These are phyloP conservation scores for Diplodia scrobiculata DNA, from an alignment of 2,329 filamentous ascomycete species.

Conservation along the genomic window DNA sequence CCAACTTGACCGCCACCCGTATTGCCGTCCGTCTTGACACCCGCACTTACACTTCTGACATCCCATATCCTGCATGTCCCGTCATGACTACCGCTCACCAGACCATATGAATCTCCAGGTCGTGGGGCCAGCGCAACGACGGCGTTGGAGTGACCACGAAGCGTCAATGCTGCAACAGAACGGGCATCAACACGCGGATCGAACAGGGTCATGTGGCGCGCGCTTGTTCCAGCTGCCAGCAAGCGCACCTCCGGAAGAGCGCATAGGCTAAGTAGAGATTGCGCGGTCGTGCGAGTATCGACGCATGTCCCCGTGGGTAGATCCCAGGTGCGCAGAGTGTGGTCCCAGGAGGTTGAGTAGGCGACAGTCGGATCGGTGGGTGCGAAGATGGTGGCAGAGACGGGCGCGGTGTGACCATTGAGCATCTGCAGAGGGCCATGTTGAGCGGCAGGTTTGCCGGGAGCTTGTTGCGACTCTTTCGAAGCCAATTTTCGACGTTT, in stretches of 20 bases:
- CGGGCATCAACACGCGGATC: slow-evolving; percentile 80
- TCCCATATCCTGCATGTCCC: slow-evolving; percentile 95
- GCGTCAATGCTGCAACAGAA: slow-evolving; percentile 81
- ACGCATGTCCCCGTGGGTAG: slow-evolving; percentile 78
- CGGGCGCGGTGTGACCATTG: slow-evolving; percentile 69
- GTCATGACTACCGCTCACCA: slow-evolving; percentile 88
- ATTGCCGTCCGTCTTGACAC: slow-evolving; percentile 51
- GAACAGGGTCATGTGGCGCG: slow-evolving; percentile 86
- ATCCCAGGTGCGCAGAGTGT: slow-evolving; percentile 88
- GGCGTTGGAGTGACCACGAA: slow-evolving; percentile 81
- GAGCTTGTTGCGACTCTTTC: slow-evolving; percentile 59
- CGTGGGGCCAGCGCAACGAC: slow-evolving; percentile 62
- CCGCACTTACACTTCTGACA: slow-evolving; percentile 68
- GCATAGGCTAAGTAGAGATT: slow-evolving; percentile 77
- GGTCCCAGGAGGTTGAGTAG: slow-evolving; percentile 89
- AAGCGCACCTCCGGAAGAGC: slow-evolving; percentile 68
- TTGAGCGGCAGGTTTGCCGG: slow-evolving; percentile 65
- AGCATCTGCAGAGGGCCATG: slow-evolving; percentile 78
- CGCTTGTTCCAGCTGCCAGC: slow-evolving; percentile 75
- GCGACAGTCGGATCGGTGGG: slow-evolving; percentile 81
- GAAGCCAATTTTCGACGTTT: slow-evolving; percentile 72
- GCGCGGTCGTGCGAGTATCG: slow-evolving; percentile 78
- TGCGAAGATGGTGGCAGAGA: slow-evolving; percentile 82
- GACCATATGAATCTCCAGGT: slow-evolving; percentile 72
- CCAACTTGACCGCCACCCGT: slow-evolving; percentile 62